Percentiles rank a stretch among this genome's conserved stretches.
Evolutionary conservation across 305 asterid species (phyloP).

Genomic region (Solanum aculeatissimum): DNA sequence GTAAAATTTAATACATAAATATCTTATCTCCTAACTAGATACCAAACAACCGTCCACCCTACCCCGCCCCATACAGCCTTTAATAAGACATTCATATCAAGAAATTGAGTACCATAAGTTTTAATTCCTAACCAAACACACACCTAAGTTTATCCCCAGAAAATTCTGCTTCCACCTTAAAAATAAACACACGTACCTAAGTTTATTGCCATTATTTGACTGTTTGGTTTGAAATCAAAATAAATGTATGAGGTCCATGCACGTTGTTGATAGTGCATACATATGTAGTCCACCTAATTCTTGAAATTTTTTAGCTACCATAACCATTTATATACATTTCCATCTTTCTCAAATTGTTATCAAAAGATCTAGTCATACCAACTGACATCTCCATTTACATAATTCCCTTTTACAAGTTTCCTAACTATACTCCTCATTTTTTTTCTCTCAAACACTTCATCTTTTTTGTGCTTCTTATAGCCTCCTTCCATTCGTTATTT

Average conservation of each 20-base stretch:
- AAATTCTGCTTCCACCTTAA: neutral
- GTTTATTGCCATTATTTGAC: neutral
- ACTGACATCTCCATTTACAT: constrained; percentile 17
- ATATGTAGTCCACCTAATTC: constrained; percentile 46
- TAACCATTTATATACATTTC: neutral
- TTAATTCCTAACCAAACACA: neutral
- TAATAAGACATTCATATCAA: neutral
- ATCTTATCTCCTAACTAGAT: neutral
- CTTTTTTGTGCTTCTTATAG: neutral
- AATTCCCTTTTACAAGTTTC: constrained; percentile 22
- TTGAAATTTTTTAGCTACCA: constrained; percentile 15
- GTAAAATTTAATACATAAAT: neutral
- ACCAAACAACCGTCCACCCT: neutral
- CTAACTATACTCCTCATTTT: neutral
- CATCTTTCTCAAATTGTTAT: neutral
- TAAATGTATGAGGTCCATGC: constrained; percentile 11
- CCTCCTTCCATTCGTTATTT: neutral
- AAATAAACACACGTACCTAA: neutral
- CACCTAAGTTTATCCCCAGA: neutral
- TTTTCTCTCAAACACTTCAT: neutral
- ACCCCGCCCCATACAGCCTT: neutral
- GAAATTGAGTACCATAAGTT: neutral
- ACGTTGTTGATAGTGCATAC: constrained; percentile 11
- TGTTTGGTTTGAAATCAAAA: neutral
- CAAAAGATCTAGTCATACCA: constrained; percentile 32